Percentiles rank a stretch among this genome's conserved stretches.
These are phyloP conservation scores for Leishmania gerbilli DNA, from an alignment of 208 protist species.

Conservation along the genomic window DNA sequence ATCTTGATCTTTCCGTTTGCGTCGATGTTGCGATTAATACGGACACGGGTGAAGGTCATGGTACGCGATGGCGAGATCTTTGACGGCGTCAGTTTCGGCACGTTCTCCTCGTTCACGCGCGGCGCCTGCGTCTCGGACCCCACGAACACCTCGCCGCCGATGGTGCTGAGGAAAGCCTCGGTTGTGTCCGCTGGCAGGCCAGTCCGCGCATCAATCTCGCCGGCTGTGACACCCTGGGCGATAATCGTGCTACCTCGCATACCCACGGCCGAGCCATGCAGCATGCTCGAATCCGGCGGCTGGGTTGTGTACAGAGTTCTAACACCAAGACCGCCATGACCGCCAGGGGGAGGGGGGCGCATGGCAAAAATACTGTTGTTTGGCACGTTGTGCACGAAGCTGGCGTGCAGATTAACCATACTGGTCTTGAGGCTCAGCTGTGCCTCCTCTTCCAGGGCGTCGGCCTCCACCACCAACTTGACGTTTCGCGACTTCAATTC, in stretches of 20 bases:
- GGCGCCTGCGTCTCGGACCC: conserved; percentile 38
- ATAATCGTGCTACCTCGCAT: conserved; percentile 18
- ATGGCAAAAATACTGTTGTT: conserved; percentile 41
- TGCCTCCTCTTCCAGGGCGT: conserved; percentile 46
- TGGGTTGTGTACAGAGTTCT: background rate
- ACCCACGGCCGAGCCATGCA: background rate
- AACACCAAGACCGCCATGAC: background rate
- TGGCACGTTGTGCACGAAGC: conserved; percentile 42
- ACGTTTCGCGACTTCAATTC: conserved; percentile 40
- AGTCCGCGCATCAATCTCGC: conserved; percentile 26
- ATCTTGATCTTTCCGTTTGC: conserved; percentile 59
- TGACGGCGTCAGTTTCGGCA: conserved; percentile 51
- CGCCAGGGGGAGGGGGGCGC: conserved; percentile 5
- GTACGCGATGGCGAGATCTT: conserved; percentile 57
- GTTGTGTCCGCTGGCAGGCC: conserved; percentile 41
- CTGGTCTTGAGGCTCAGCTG: conserved; percentile 41
- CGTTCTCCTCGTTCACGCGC: conserved; percentile 49
- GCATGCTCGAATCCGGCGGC: background rate
- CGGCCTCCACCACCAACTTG: conserved; percentile 42
- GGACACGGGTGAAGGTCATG: conserved; percentile 64
- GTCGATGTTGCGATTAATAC: conserved; percentile 68
- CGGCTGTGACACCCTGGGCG: conserved; percentile 13
- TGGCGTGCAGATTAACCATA: conserved; percentile 42
- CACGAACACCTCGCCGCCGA: conserved; percentile 40
- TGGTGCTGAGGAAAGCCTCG: conserved; percentile 55